Percentiles rank a stretch among this genome's conserved stretches.
Conservation (phyloP, 371 early-diverging fungal genomes). For the Mucor velutinosus region DNA sequence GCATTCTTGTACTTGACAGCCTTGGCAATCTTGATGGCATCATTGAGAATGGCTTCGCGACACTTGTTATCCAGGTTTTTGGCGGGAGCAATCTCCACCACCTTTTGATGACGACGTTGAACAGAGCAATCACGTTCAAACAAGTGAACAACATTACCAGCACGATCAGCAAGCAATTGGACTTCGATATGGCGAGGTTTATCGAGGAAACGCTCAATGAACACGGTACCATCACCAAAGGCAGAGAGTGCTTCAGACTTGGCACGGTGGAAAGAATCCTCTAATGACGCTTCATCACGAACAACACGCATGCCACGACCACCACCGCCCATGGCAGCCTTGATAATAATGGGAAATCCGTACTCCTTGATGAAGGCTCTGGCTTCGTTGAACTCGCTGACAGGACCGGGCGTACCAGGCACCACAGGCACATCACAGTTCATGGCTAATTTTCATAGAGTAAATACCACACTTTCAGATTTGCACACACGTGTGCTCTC, state of each 20-base stretch:
- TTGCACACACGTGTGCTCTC: background rate
- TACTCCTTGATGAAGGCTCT: constrained; percentile 75
- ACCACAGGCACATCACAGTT: constrained; percentile 84
- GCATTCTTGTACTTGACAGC: constrained; percentile 91
- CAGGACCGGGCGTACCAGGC: constrained; percentile 88
- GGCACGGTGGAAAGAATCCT: constrained; percentile 79
- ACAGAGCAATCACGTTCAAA: constrained; percentile 98
- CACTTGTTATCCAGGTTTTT: constrained; percentile 64
- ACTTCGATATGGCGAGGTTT: constrained; percentile 97
- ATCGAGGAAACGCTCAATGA: constrained; percentile 92
- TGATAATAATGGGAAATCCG: constrained; percentile 95
- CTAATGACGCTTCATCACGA: constrained; percentile 64
- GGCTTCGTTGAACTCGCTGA: constrained; percentile 67
- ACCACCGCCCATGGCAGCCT: constrained; percentile 97
- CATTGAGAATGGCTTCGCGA: constrained; percentile 82
- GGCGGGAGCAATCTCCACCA: constrained; percentile 94
- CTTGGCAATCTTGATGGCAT: constrained; percentile 92
- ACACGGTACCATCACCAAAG: constrained; percentile 95
- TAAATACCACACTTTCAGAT: too few relatives aligned
- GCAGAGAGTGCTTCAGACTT: constrained; percentile 88
- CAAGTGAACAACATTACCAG: constrained; percentile 87
- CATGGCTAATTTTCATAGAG: constrained; percentile 57
- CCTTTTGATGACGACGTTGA: constrained; percentile 98
- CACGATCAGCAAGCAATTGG: constrained; percentile 90
- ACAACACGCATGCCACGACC: constrained; percentile 98